These are phyloP conservation scores for Dioscorea dumetorum DNA, from an alignment of 106 monocot species.

Conservation along the genomic window DNA sequence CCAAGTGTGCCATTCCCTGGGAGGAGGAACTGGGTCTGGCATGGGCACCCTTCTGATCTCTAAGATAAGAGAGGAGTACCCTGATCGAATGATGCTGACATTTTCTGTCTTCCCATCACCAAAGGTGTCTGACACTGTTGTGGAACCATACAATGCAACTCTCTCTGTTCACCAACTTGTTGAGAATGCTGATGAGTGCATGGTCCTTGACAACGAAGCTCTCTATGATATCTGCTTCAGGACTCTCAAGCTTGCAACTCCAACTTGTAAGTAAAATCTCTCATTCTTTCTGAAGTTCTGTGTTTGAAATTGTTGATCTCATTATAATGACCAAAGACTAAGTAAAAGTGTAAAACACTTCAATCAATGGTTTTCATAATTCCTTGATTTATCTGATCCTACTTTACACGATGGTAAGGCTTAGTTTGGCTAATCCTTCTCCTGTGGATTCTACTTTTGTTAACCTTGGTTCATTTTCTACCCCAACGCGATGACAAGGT, in stretches of 20 bases:
- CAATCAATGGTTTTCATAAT: no score
- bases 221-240: conserved; percentile 76
- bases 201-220: conserved; percentile 72
- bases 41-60: conserved; percentile 72
- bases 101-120: conserved; percentile 70
- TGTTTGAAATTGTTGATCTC: no score
- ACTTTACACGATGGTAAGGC: no score
- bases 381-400: no score
- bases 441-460: no score
- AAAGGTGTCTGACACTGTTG: conserved; percentile 60
- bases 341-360: no score
- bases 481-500: no score
- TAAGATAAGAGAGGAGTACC: conserved; percentile 64
- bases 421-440: no score
- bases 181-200: conserved; percentile 74
- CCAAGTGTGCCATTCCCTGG: conserved; percentile 55
- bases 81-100: conserved; percentile 69
- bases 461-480: no score
- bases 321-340: no score
- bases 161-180: conserved; percentile 73
- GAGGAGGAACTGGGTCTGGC: conserved; percentile 66
- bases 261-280: conserved; percentile 42
- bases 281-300: no score
- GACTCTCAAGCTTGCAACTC: conserved; percentile 63
- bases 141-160: conserved; percentile 75